Evolutionary conservation across 2,329 filamentous ascomycete genomes (phyloP).

Genomic region (Ploettnerulaceae sp.): DNA sequence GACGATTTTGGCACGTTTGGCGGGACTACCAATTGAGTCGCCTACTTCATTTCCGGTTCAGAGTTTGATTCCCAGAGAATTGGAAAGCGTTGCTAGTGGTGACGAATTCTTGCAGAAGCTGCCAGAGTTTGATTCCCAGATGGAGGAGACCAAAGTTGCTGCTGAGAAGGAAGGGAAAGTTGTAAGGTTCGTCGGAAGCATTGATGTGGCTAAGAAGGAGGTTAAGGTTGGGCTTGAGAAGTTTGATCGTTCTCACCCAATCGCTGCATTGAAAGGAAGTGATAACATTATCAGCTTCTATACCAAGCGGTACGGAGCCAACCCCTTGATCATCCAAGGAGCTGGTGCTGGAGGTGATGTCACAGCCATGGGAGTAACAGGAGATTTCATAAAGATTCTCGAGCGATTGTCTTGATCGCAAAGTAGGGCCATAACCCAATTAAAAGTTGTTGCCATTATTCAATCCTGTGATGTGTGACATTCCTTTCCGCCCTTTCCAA

Average conservation of each 20-base stretch:
- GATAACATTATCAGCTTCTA: constrained; percentile 99
- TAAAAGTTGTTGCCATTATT: constrained; percentile 21
- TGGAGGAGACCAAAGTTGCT: constrained; percentile 82
- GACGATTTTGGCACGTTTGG: constrained; percentile 85
- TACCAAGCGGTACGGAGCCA: constrained; percentile 86
- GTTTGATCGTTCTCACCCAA: constrained; percentile 82
- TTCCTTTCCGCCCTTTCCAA: constrained; percentile 17
- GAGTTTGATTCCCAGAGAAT: constrained; percentile 82
- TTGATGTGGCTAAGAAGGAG: constrained; percentile 73
- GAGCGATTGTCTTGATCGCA: constrained; percentile 43
- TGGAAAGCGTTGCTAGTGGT: constrained; percentile 71
- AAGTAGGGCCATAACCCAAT: constrained; percentile 9
- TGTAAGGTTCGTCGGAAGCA: constrained; percentile 87
- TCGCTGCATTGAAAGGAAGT: constrained; percentile 91
- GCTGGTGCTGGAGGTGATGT: constrained; percentile 92
- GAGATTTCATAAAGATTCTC: constrained; percentile 85
- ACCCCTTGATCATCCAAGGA: constrained; percentile 90
- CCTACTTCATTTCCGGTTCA: constrained; percentile 91
- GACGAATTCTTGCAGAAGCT: constrained; percentile 82
- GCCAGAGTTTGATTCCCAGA: constrained; percentile 77
- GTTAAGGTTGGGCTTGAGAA: constrained; percentile 92
- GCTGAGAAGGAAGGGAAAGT: constrained; percentile 87
- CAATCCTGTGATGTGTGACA: constrained; percentile 19
- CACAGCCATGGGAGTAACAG: constrained; percentile 96
- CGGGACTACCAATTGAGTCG: constrained; percentile 74